phyloP scores from a whole-genome alignment of 345 rosid genomes.

The Pelargonium nanum region DNA sequence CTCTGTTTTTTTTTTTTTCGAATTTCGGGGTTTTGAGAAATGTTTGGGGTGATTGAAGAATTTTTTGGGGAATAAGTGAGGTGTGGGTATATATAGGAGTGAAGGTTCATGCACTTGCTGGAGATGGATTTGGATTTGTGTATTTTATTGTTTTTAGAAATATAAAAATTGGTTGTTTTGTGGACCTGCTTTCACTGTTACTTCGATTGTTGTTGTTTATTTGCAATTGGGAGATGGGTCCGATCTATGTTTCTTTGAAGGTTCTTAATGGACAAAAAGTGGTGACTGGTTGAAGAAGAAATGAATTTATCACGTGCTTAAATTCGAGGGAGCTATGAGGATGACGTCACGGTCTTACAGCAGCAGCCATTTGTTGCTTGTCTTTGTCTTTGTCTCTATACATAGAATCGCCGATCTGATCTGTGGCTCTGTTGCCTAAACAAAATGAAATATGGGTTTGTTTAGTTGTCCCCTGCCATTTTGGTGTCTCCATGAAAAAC shows the following conservation, averaged over 20 bases:
- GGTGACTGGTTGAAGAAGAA: not conserved
- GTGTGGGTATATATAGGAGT: constrained; percentile 14
- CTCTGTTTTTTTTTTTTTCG: not conserved
- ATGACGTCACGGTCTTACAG: too few species aligned
- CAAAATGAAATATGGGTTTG: too few species aligned
- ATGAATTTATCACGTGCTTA: not conserved
- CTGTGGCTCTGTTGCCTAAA: too few species aligned
- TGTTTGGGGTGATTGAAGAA: not conserved
- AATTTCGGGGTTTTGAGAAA: not conserved
- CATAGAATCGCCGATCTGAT: not conserved
- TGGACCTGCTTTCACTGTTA: too few species aligned
- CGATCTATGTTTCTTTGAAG: not conserved
- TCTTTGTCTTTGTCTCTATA: not conserved
- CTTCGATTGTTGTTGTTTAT: not conserved
- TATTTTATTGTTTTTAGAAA: too few species aligned
- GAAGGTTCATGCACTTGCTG: constrained; percentile 21
- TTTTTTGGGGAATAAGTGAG: not conserved
- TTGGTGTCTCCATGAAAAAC: too few species aligned
- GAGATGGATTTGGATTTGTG: not conserved
- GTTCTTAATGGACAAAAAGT: not conserved
- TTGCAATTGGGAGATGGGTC: not conserved
- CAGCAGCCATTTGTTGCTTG: not conserved
- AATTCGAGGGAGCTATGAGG: not conserved
- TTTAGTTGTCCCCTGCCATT: too few species aligned
- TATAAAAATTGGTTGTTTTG: not conserved